A percentile compares a stretch with the other conserved stretches of the same genome.
Conservation (phyloP, 768 basidiomycete genomes). For the Lactifluus subvellereus region DNA sequence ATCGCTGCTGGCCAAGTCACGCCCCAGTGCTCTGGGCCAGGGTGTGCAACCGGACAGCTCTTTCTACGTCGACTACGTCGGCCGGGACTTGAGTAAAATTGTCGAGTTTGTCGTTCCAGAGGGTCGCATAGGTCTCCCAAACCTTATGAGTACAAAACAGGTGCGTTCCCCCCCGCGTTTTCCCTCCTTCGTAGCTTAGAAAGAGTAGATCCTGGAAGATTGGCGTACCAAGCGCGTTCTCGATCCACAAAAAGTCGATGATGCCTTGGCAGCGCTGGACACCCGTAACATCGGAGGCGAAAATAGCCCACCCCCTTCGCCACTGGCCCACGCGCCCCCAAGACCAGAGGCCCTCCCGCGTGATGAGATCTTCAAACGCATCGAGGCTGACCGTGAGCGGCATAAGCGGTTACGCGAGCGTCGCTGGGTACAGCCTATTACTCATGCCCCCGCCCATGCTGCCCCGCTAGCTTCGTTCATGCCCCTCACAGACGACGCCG, state of each 20-base stretch:
- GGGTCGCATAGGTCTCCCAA: slow-evolving; percentile 81
- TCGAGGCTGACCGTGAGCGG: slow-evolving; percentile 88
- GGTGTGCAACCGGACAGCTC: slow-evolving; percentile 36
- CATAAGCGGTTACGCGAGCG: slow-evolving; percentile 89
- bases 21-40: slow-evolving; percentile 39
- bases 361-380: slow-evolving; percentile 73
- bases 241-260: slow-evolving; percentile 72
- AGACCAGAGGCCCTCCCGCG: slow-evolving; percentile 31
- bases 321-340: slow-evolving; percentile 22
- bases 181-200: neutral
- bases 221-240: slow-evolving; percentile 84
- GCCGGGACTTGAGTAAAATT: slow-evolving; percentile 71
- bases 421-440: slow-evolving; percentile 82
- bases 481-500: slow-evolving; percentile 46
- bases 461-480: slow-evolving; percentile 54
- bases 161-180: slow-evolving; percentile 36
- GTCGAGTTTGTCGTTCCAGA: slow-evolving; percentile 84
- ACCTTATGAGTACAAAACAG: slow-evolving; percentile 83
- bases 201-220: slow-evolving; percentile 74
- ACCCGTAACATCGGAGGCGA: slow-evolving; percentile 36
- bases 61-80: slow-evolving; percentile 72
- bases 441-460: slow-evolving; percentile 42
- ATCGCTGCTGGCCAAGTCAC: slow-evolving; percentile 61
- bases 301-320: slow-evolving; percentile 24
- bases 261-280: slow-evolving; percentile 53